These are phyloP conservation scores for Trifolium subterraneum DNA, from an alignment of 306 rosid genomes.

Conservation along the genomic window DNA sequence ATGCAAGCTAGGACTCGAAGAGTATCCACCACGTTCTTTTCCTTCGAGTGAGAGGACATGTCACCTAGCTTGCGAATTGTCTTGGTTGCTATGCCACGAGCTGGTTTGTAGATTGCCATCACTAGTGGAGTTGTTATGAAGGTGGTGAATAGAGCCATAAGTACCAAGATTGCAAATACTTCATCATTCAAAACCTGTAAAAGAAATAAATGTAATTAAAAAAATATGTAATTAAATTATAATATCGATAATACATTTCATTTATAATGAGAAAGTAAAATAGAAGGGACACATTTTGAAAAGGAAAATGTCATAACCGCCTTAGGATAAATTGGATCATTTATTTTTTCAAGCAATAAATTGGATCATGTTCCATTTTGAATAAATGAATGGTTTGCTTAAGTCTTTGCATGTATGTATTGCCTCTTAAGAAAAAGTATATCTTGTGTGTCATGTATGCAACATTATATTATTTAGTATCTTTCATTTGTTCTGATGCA, in stretches of 20 bases:
- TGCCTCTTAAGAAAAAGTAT: background rate
- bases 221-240: background rate
- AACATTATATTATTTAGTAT: background rate
- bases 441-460: background rate
- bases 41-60: constrained; percentile 35
- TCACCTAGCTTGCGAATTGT: constrained; percentile 59
- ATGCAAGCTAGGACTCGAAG: constrained; percentile 76
- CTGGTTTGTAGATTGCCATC: constrained; percentile 76
- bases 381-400: background rate
- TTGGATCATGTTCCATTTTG: background rate
- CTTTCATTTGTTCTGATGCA: background rate
- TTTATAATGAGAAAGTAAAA: background rate
- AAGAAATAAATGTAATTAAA: background rate
- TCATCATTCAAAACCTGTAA: constrained; percentile 81
- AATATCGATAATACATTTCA: background rate
- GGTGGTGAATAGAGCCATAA: constrained; percentile 90
- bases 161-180: constrained; percentile 79
- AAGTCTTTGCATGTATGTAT: background rate
- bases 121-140: constrained; percentile 84
- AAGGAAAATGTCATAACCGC: background rate
- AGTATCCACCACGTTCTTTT: constrained; percentile 25
- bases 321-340: background rate
- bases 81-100: constrained; percentile 43
- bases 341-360: no score
- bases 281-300: background rate